Percentiles rank a stretch among this genome's conserved stretches.
Conservation (phyloP, 2,329 filamentous ascomycete species). For the Nakataea oryzae region DNA sequence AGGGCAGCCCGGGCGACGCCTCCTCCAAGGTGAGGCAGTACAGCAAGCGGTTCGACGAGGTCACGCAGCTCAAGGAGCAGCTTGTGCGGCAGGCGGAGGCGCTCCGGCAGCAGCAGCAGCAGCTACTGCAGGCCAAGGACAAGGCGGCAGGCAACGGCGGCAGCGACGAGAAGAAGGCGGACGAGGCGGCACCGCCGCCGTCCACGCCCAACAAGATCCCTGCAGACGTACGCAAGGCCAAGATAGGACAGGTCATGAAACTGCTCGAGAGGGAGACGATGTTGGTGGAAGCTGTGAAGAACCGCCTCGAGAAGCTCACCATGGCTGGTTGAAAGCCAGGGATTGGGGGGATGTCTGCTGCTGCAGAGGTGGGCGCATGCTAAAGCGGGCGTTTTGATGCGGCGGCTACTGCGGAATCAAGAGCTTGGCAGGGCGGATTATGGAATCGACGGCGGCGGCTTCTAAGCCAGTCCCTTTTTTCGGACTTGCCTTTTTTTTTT, state of each 20-base stretch:
- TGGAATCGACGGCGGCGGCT: background rate
- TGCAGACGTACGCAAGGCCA: constrained; percentile 49
- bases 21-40: constrained; percentile 32
- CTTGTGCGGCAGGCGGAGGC: constrained; percentile 40
- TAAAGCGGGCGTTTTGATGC: background rate
- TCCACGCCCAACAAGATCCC: constrained; percentile 39
- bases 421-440: background rate
- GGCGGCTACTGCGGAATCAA: background rate
- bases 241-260: constrained; percentile 52
- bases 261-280: constrained; percentile 57
- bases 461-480: background rate
- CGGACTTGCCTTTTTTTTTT: background rate
- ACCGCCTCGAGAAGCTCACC: constrained; percentile 47
- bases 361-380: background rate
- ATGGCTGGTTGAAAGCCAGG: constrained; percentile 11
- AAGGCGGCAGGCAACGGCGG: constrained; percentile 17
- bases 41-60: constrained; percentile 47
- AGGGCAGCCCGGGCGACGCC: constrained; percentile 8
- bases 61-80: constrained; percentile 41
- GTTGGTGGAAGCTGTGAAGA: constrained; percentile 55
- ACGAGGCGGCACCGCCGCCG: constrained; percentile 8
- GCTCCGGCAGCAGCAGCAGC: constrained; percentile 19
- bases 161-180: constrained; percentile 7
- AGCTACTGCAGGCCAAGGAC: constrained; percentile 9
- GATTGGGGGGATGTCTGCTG: background rate